Evolutionary conservation across 768 basidiomycete species (phyloP), one percentile per base, ranked within the genome.

Genomic region (Kwoniella dendrophila): DNA sequence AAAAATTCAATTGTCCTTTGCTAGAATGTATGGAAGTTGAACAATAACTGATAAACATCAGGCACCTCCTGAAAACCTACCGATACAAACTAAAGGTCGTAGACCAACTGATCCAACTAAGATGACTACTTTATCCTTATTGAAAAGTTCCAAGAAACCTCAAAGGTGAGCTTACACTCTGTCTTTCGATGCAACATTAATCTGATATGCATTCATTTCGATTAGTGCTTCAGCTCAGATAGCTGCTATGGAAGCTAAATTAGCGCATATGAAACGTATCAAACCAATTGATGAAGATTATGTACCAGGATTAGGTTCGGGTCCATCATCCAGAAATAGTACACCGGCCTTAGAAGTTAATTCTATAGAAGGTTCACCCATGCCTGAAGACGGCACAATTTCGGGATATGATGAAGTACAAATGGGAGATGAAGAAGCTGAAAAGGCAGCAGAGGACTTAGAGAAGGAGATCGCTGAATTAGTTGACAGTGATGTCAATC

Each of bases 241-340:
- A 69, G 92, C 93, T 7, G 85, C 88, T 72, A 89, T 97, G 84
- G 96, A 99, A 80, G 95, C 95, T 2, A 99, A 99, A 79, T 82
- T 99, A 24, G 85, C 86, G 18, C 86, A 90, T 65, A 86, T 96
- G 84, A 86, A 86, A 69, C 72, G 70, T 48, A 68, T 61, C 5
- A 74, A 74, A 64, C 72, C 72, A 1, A 54, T 61, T 4, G 72
- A 70, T 43, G 72, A 74, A 47, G 63, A 69, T 41, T 74, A 69
- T 38, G 47, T 74, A 11, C 72, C 72, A 4, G 72, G 72, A 22
- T 44, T 29, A 32, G 8, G 45, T 54, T 29, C 56, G 36, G 44
- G 34, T 24, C 30, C 58, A 10, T 29, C 40, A 11, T 54, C 59
- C 4, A 18, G 59, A n/a, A 16, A 48, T 6, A 40, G 59, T 14